A percentile compares a stretch with the other conserved stretches of the same genome.
Evolutionary conservation across 352 stramenopile species (phyloP).

Genomic region (Pythium diclinum): DNA sequence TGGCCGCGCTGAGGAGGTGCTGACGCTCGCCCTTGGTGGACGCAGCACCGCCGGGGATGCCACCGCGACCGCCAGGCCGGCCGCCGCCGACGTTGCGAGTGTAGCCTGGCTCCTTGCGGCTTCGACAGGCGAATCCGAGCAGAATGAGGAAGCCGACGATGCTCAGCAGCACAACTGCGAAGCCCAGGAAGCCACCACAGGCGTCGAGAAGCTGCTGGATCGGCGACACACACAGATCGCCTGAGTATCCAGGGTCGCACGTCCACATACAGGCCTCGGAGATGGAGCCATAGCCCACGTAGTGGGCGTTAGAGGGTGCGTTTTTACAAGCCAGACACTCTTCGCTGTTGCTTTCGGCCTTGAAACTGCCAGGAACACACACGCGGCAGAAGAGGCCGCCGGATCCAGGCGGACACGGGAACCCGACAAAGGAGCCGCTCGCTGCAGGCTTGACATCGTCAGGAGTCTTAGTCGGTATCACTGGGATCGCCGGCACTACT

Average conservation of each 20-base stretch:
- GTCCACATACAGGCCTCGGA: constrained; percentile 62
- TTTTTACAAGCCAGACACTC: constrained; percentile 64
- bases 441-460: constrained; percentile 28
- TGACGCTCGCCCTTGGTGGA: constrained; percentile 51
- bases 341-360: constrained; percentile 76
- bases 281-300: constrained; percentile 42
- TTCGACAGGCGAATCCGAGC: constrained; percentile 67
- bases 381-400: constrained; percentile 70
- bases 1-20: constrained; percentile 57
- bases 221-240: constrained; percentile 65
- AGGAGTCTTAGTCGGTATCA: constrained; percentile 10
- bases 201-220: constrained; percentile 74
- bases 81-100: constrained; percentile 18
- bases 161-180: constrained; percentile 60
- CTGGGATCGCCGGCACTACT: constrained; percentile 10
- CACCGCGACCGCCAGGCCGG: constrained; percentile 1
- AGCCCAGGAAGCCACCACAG: constrained; percentile 71
- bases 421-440: constrained; percentile 72
- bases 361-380: constrained; percentile 61
- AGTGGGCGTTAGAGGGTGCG: constrained; percentile 67
- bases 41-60: constrained; percentile 39
- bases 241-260: constrained; percentile 75
- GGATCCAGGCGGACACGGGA: constrained; percentile 72
- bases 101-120: constrained; percentile 64
- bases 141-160: constrained; percentile 71